These are phyloP conservation scores for Pyrenula aspistea DNA, from an alignment of 495 filamentous ascomycete species.

Conservation along the genomic window DNA sequence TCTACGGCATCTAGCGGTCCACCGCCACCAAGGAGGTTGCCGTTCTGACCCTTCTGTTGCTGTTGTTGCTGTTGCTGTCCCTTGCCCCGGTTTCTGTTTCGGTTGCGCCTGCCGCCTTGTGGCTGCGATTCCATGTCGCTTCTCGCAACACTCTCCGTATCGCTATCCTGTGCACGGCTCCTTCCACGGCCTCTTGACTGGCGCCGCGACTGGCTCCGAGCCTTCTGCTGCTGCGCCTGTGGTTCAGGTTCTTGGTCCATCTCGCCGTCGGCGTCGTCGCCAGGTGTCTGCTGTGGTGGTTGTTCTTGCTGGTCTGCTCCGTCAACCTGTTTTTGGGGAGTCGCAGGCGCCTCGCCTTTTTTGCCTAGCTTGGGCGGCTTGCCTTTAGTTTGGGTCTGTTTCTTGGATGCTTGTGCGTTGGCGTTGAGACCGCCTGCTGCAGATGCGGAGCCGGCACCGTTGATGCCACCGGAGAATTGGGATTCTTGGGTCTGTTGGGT, in stretches of 20 bases:
- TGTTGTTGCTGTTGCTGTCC: constrained; percentile 20
- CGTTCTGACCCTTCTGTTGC: constrained; percentile 9
- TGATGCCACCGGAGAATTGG: constrained; percentile 13
- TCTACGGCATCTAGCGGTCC: constrained; percentile 42
- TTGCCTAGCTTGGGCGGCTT: constrained; percentile 12
- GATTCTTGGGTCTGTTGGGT: constrained; percentile 5
- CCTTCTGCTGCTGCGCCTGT: constrained; percentile 7
- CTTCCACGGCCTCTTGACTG: constrained; percentile 12
- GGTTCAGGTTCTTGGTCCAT: constrained; percentile 22
- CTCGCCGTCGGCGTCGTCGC: constrained; percentile 3
- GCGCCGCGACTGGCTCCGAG: constrained; percentile 18
- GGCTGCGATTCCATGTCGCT: constrained; percentile 5
- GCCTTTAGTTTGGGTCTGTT: constrained; percentile 11
- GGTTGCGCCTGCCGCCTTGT: constrained; percentile 9
- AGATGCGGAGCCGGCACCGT: constrained; percentile 11
- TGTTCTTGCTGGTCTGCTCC: too few species aligned
- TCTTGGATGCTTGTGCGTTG: constrained; percentile 6
- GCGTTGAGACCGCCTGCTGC: constrained; percentile 10
- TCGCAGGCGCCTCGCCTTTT: constrained; percentile 3
- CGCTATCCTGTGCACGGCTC: constrained; percentile 7
- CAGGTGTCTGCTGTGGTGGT: constrained; percentile 9
- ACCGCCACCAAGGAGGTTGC: constrained; percentile 19
- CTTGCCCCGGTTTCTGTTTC: constrained; percentile 23
- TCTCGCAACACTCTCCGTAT: constrained; percentile 10
- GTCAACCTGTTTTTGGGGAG: constrained; percentile 7